Conservation (phyloP, 306 rosid genomes). For the Lathyrus oleraceus region DNA sequence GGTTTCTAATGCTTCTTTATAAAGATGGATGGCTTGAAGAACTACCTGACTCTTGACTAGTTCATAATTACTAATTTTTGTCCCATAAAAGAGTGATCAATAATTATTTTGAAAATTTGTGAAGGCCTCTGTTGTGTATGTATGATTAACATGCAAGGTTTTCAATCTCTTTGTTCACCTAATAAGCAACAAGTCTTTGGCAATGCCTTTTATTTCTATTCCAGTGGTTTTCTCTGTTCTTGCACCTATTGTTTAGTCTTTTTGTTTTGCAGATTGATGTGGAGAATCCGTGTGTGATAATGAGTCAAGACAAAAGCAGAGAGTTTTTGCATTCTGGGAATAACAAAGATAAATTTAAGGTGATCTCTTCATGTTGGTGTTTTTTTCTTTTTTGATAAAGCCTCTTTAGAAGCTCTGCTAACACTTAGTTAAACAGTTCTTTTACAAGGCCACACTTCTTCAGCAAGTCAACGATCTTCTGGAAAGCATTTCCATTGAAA, state of each 20-base stretch:
- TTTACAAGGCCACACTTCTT: slow-evolving; percentile 93
- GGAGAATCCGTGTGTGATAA: slow-evolving; percentile 91
- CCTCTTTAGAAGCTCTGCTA: slow-evolving; percentile 42
- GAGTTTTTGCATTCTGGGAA: slow-evolving; percentile 94
- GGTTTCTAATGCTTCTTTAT: slow-evolving; percentile 17
- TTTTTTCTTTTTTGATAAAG: slow-evolving; percentile 2
- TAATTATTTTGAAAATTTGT: slow-evolving; percentile 1
- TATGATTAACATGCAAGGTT: slow-evolving; percentile 12
- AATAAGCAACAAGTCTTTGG: background rate
- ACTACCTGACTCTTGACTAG: slow-evolving; percentile 5
- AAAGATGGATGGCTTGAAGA: slow-evolving; percentile 20
- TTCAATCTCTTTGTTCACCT: background rate
- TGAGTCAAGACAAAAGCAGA: slow-evolving; percentile 94
- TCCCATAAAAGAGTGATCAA: slow-evolving; percentile 3
- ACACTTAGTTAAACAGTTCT: slow-evolving; percentile 68
- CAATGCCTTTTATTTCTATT: background rate
- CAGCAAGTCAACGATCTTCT: slow-evolving; percentile 89
- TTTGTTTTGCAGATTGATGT: slow-evolving; percentile 76
- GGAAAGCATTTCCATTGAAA: slow-evolving; percentile 58
- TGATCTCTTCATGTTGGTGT: slow-evolving; percentile 37
- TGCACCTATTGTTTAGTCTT: slow-evolving; percentile 15
- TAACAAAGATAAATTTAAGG: slow-evolving; percentile 91
- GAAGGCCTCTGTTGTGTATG: slow-evolving; percentile 15
- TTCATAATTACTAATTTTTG: slow-evolving; percentile 1
- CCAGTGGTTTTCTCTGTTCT: slow-evolving; percentile 5